Conservation (phyloP, 2,329 filamentous ascomycete genomes). For the Aspergillus fructus region DNA sequence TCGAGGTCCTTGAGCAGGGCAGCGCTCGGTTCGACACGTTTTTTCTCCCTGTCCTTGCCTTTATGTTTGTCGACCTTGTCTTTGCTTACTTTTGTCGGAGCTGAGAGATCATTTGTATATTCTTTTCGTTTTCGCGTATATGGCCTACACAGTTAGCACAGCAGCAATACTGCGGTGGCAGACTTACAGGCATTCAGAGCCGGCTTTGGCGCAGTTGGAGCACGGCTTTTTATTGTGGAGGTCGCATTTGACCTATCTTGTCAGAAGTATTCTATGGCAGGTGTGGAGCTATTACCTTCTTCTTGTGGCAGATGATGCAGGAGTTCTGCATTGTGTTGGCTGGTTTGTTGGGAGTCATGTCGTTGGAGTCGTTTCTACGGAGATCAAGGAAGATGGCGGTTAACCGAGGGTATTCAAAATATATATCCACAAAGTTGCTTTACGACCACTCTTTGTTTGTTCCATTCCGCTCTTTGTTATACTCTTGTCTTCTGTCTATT, state of each 20-base stretch:
- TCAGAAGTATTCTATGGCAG: not conserved
- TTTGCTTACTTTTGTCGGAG: not conserved
- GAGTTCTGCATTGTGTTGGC: constrained; percentile 16
- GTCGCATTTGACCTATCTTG: constrained; percentile 25
- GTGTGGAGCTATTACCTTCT: constrained; percentile 35
- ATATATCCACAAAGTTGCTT: too few species aligned
- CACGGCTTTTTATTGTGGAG: constrained; percentile 27
- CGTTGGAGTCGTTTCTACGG: not conserved
- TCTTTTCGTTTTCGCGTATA: not conserved
- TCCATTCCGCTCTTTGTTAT: too few species aligned
- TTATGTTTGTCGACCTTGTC: not conserved
- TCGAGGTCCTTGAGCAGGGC: not conserved
- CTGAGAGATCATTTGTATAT: not conserved
- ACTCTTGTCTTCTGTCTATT: too few species aligned
- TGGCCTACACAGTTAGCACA: not conserved
- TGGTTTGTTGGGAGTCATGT: not conserved
- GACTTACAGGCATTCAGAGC: constrained; percentile 26
- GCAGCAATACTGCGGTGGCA: too few species aligned
- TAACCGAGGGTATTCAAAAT: not conserved
- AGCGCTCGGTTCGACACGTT: not conserved
- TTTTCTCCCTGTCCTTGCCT: not conserved
- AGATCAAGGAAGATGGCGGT: not conserved
- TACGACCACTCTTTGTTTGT: too few species aligned
- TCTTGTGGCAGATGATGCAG: constrained; percentile 46
- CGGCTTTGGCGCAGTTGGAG: constrained; percentile 25